phyloP scores from a whole-genome alignment of 768 basidiomycete species.

The Russula compacta region DNA sequence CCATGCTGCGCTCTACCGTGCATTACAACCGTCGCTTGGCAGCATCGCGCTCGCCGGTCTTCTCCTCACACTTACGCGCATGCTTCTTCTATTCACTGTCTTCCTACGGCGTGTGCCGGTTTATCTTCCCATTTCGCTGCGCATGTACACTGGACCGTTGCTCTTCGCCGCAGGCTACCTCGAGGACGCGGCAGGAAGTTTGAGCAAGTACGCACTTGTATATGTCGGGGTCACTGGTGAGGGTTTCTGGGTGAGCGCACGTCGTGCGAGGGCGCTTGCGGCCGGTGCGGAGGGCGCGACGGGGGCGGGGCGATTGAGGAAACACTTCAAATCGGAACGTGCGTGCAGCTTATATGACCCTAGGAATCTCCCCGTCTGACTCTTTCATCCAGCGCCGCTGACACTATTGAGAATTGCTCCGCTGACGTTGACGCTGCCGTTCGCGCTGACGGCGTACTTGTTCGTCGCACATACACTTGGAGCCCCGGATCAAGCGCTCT shows the following conservation, averaged over 20 bases:
- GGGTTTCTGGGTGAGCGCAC: slow-evolving; percentile 41
- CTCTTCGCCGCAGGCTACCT: slow-evolving; percentile 34
- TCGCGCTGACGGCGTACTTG: slow-evolving; percentile 74
- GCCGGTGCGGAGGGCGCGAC: slow-evolving; percentile 42
- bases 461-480: slow-evolving; percentile 77
- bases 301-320: slow-evolving; percentile 34
- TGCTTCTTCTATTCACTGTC: slow-evolving; percentile 42
- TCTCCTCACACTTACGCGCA: slow-evolving; percentile 61
- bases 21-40: slow-evolving; percentile 76
- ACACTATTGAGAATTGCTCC: slow-evolving; percentile 71
- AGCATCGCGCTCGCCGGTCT: slow-evolving; percentile 69
- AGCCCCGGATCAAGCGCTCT: slow-evolving; percentile 63
- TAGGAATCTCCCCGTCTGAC: background rate
- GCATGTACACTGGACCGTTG: slow-evolving; percentile 35
- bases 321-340: slow-evolving; percentile 53
- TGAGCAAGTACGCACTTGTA: slow-evolving; percentile 50
- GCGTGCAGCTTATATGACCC: slow-evolving; percentile 22
- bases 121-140: slow-evolving; percentile 38
- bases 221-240: slow-evolving; percentile 52
- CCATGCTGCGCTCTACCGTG: slow-evolving; percentile 67
- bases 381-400: slow-evolving; percentile 40
- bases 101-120: slow-evolving; percentile 48
- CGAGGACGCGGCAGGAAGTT: slow-evolving; percentile 38
- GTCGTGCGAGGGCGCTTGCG: slow-evolving; percentile 49
- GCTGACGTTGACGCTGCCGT: slow-evolving; percentile 71